Evolutionary conservation across 2,329 filamentous ascomycete genomes (phyloP).

Genomic region (Diplodia intermedia): DNA sequence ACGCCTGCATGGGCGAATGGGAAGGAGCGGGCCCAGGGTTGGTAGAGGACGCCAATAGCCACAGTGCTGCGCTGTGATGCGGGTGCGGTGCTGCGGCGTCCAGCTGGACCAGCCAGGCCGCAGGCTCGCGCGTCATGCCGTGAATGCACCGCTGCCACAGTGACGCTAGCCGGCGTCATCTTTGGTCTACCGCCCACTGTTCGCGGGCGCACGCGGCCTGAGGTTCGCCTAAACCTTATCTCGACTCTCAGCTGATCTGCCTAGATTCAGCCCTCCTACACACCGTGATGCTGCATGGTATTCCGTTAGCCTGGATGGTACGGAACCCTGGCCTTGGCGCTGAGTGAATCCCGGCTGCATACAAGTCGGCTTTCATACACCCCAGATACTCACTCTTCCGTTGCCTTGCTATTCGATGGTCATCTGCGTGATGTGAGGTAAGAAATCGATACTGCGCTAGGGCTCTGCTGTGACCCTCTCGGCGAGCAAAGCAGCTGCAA

Average conservation of each 20-base stretch:
- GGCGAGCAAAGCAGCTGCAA: not conserved
- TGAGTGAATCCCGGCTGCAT: not conserved
- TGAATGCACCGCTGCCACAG: not conserved
- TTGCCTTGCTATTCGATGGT: not conserved
- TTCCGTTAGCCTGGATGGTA: not conserved
- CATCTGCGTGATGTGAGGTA: not conserved
- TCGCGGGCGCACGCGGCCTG: slow-evolving; percentile 2
- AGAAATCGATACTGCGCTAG: not conserved
- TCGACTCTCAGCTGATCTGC: slow-evolving; percentile 28
- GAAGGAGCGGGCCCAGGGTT: not conserved
- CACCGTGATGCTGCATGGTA: not conserved
- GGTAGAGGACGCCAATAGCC: slow-evolving; percentile 1
- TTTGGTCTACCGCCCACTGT: not conserved
- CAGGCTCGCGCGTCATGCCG: slow-evolving; percentile 13
- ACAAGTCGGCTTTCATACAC: not conserved
- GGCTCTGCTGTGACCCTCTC: not conserved
- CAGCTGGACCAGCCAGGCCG: not conserved
- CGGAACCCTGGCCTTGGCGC: not conserved
- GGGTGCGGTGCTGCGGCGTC: slow-evolving; percentile 16
- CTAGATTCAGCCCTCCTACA: slow-evolving; percentile 13
- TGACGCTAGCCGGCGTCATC: slow-evolving; percentile 16
- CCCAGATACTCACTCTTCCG: not conserved
- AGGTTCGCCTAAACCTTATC: slow-evolving; percentile 18
- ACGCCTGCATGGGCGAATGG: slow-evolving; percentile 7
- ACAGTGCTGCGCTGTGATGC: slow-evolving; percentile 18